A percentile compares a stretch with the other conserved stretches of the same genome.
phyloP scores from a whole-genome alignment of 768 basidiomycete genomes.

The Nidularia sp. region DNA sequence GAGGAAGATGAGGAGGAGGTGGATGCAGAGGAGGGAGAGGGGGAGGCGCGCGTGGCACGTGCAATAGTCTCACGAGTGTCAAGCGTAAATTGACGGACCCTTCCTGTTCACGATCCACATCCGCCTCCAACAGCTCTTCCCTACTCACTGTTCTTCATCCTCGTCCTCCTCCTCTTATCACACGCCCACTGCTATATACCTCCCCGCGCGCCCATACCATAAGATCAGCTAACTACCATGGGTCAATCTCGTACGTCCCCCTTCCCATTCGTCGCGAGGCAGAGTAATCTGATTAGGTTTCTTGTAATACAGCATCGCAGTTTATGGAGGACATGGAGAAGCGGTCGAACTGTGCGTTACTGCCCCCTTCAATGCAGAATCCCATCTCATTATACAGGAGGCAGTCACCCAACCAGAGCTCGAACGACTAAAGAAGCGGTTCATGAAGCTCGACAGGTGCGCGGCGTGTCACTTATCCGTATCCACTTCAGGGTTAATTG shows the following conservation, averaged over 20 bases:
- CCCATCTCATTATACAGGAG: constrained; percentile 6
- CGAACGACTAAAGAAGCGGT: constrained; percentile 95
- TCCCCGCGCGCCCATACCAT: background rate
- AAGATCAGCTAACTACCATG: constrained; percentile 32
- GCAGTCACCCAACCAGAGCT: constrained; percentile 93
- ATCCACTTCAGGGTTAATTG: background rate
- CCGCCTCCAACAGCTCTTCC: background rate
- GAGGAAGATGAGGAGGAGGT: background rate
- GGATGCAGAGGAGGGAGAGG: background rate
- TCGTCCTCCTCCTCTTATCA: background rate
- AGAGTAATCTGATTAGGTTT: background rate
- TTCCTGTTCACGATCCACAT: background rate
- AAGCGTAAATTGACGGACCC: background rate
- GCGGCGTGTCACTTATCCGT: constrained; percentile 7
- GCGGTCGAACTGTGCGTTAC: constrained; percentile 91
- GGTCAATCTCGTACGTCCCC: constrained; percentile 75
- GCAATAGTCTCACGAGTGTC: background rate
- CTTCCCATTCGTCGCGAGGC: background rate
- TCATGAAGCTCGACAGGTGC: constrained; percentile 98
- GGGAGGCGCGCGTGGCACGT: background rate
- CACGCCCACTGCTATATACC: background rate
- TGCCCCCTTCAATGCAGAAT: constrained; percentile 1
- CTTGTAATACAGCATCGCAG: constrained; percentile 61
- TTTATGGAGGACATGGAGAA: constrained; percentile 98
- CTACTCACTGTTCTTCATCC: background rate